These are phyloP conservation scores for Ophiocordyceps camponoti-leonardi DNA, from an alignment of 2,329 filamentous ascomycete genomes.

Conservation along the genomic window DNA sequence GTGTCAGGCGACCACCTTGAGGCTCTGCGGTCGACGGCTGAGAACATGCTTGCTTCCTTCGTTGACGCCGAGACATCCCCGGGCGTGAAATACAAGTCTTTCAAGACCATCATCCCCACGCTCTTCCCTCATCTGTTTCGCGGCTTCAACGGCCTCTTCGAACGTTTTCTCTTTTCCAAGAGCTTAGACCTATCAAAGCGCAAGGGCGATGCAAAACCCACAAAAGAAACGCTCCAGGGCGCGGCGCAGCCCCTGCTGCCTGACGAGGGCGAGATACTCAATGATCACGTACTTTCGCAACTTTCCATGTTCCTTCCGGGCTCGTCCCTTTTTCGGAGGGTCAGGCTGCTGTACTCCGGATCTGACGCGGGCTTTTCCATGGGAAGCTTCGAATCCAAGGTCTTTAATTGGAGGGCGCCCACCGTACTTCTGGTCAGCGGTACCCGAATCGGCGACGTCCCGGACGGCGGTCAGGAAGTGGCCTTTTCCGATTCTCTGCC, in stretches of 20 bases:
- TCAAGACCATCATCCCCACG: slow-evolving; percentile 39
- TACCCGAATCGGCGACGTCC: slow-evolving; percentile 33
- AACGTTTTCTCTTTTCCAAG: slow-evolving; percentile 60
- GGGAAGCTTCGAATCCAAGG: slow-evolving; percentile 57
- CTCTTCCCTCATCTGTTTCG: slow-evolving; percentile 50
- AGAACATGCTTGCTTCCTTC: slow-evolving; percentile 49
- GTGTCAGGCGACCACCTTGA: slow-evolving; percentile 38
- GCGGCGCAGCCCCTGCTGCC: slow-evolving; percentile 30
- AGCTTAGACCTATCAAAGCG: slow-evolving; percentile 48
- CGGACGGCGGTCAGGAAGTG: slow-evolving; percentile 32
- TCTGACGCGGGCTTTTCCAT: slow-evolving; percentile 58
- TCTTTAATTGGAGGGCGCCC: slow-evolving; percentile 63
- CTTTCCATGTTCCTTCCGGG: slow-evolving; percentile 57
- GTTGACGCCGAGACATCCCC: slow-evolving; percentile 45
- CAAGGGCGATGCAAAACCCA: slow-evolving; percentile 10
- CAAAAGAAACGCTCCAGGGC: slow-evolving; percentile 4
- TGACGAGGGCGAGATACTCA: slow-evolving; percentile 42
- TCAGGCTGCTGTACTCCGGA: slow-evolving; percentile 54
- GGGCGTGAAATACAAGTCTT: slow-evolving; percentile 43
- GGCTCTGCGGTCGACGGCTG: slow-evolving; percentile 41
- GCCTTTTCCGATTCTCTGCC: slow-evolving; percentile 45
- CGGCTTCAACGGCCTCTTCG: slow-evolving; percentile 51
- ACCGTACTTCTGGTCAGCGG: slow-evolving; percentile 57
- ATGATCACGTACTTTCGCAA: slow-evolving; percentile 47
- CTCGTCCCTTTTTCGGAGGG: slow-evolving; percentile 42